Percentiles rank a stretch among this genome's conserved stretches.
Evolutionary conservation across 2,329 filamentous ascomycete species (phyloP).

Genomic region (Pseudogymnoascus sp.): DNA sequence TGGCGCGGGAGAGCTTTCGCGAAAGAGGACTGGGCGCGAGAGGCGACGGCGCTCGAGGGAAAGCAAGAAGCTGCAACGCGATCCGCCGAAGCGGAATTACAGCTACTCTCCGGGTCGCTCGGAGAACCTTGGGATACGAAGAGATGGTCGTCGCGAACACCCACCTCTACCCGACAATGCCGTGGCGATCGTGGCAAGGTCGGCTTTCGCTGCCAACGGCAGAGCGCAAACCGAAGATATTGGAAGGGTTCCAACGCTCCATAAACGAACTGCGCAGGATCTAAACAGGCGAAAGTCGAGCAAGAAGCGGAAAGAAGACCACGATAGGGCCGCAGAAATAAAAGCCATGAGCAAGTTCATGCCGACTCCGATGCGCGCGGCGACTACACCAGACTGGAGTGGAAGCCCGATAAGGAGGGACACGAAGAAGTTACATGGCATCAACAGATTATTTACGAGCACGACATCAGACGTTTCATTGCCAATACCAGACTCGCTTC

Average conservation of each 20-base stretch:
- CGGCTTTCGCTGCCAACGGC: conserved; percentile 23
- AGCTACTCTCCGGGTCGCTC: conserved; percentile 56
- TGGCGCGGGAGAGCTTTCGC: conserved; percentile 23
- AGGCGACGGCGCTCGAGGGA: conserved; percentile 25
- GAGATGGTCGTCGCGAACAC: conserved; percentile 19
- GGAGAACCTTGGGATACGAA: conserved; percentile 43
- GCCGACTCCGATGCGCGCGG: conserved; percentile 54
- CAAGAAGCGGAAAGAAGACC: conserved; percentile 69
- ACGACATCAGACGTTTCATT: conserved; percentile 61
- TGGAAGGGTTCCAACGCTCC: conserved; percentile 47
- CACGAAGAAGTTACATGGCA: conserved; percentile 56
- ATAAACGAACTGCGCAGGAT: conserved; percentile 55
- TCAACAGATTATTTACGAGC: conserved; percentile 50
- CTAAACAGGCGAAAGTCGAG: conserved; percentile 64
- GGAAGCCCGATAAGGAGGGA: conserved; percentile 55
- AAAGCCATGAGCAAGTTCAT: conserved; percentile 70
- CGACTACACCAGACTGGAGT: conserved; percentile 51
- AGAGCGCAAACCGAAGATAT: conserved; percentile 30
- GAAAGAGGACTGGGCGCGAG: conserved; percentile 30
- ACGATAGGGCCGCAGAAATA: conserved; percentile 78
- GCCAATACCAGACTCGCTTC: conserved; percentile 64
- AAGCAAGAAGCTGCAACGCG: conserved; percentile 33
- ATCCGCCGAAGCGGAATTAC: conserved; percentile 47
- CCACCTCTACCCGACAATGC: conserved; percentile 22
- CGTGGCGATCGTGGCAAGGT: conserved; percentile 21